A percentile compares a stretch with the other conserved stretches of the same genome.
Conservation (phyloP, 345 rosid species). For the Geranium rotundifolium region DNA sequence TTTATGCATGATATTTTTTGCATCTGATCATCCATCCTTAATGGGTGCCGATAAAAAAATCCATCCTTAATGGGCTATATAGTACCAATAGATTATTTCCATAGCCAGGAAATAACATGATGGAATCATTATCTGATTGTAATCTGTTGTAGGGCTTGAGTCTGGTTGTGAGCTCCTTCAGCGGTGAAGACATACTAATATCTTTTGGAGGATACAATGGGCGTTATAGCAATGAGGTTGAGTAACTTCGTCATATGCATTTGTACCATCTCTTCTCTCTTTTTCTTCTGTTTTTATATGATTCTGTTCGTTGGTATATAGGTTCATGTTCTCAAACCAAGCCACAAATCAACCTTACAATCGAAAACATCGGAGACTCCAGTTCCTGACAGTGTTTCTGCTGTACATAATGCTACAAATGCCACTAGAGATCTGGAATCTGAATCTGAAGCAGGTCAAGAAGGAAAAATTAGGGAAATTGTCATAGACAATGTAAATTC, state of each 20-base stretch:
- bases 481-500: slow-evolving; percentile 56
- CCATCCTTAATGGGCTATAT: not conserved
- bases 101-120: slow-evolving; percentile 1
- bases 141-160: slow-evolving; percentile 62
- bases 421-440: slow-evolving; percentile 78
- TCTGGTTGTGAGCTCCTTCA: slow-evolving; percentile 68
- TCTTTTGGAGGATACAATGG: slow-evolving; percentile 98
- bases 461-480: slow-evolving; percentile 82
- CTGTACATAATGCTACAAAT: slow-evolving; percentile 48
- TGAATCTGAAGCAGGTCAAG: slow-evolving; percentile 63
- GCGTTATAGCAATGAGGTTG: slow-evolving; percentile 84
- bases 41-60: not conserved
- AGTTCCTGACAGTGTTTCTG: slow-evolving; percentile 74
- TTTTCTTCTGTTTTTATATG: slow-evolving; percentile 12
- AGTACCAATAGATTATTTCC: not conserved
- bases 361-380: slow-evolving; percentile 44
- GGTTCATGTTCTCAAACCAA: slow-evolving; percentile 89
- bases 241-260: slow-evolving; percentile 3
- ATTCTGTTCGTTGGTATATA: slow-evolving; percentile 17
- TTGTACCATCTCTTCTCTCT: slow-evolving; percentile 1
- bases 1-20: not conserved
- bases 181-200: slow-evolving; percentile 78
- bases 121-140: slow-evolving; percentile 7
- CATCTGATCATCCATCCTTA: not conserved
- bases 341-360: slow-evolving; percentile 81